phyloP scores from a whole-genome alignment of 2,329 filamentous ascomycete species.

The Fusarium lyarnte region DNA sequence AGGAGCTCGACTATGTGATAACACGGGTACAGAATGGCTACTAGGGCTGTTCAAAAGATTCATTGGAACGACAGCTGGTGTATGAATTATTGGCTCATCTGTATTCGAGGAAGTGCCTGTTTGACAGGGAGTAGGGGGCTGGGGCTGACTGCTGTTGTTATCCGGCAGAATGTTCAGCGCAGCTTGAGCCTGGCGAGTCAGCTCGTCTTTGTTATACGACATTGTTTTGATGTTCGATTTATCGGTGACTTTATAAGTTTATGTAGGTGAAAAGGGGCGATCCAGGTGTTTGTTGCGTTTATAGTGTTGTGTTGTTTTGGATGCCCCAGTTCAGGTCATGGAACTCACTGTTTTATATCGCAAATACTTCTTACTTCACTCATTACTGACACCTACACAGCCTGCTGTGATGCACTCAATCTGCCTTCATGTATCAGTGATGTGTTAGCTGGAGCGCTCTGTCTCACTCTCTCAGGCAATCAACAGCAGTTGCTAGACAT shows the following conservation, averaged over 20 bases:
- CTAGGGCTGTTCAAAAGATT: not conserved
- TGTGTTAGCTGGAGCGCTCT: too few species aligned
- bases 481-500: not conserved
- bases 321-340: accelerated
- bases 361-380: not conserved
- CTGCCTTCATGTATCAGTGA: accelerated
- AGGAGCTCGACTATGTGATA: not conserved
- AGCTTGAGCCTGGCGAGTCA: not conserved
- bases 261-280: accelerated
- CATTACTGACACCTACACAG: not conserved
- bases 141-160: not conserved
- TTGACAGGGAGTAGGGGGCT: not conserved
- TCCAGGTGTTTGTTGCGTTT: too few species aligned
- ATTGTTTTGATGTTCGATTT: not conserved
- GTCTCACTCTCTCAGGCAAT: not conserved
- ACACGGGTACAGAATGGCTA: not conserved
- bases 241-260: accelerated
- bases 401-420: not conserved
- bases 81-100: not conserved
- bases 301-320: not conserved
- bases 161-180: too few species aligned
- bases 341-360: not conserved
- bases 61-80: not conserved
- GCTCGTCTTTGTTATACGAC: not conserved
- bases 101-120: not conserved